Conservation (phyloP, 169 alveolate species). For the Cyclospora cayetanensis region DNA sequence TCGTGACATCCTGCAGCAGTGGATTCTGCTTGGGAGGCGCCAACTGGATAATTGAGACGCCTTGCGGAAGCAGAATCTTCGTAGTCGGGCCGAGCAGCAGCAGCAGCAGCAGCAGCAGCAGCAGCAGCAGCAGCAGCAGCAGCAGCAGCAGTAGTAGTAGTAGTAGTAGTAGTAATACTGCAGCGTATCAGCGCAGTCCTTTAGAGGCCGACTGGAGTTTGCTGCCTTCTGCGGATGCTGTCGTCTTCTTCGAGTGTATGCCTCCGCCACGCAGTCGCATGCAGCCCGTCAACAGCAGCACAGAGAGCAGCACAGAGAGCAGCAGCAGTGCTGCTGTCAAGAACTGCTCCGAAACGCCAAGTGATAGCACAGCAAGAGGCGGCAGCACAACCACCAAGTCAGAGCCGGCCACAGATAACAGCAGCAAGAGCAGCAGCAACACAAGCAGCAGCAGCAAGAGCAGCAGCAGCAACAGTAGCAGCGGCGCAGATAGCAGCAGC, state of each 20-base stretch:
- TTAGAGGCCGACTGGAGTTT: constrained; percentile 33
- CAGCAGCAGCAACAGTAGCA: constrained; percentile 7
- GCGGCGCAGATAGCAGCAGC: neutral
- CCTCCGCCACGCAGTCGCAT: constrained; percentile 9
- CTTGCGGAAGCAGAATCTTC: constrained; percentile 7
- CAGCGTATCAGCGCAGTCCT: neutral
- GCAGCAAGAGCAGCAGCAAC: neutral
- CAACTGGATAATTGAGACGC: constrained; percentile 41
- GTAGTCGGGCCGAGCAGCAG: constrained; percentile 63
- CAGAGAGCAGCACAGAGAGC: constrained; percentile 25
- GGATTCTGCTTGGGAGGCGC: constrained; percentile 68
- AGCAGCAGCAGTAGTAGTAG: neutral
- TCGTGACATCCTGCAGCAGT: constrained; percentile 49
- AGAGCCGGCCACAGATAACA: neutral
- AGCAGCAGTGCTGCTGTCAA: neutral
- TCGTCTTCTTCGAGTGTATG: neutral
- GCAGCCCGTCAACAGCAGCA: constrained; percentile 2
- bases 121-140: constrained; percentile 58
- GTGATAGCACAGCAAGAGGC: neutral
- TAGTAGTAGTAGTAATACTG: neutral
- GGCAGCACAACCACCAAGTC: neutral
- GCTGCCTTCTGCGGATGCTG: neutral
- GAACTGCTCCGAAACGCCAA: neutral
- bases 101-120: constrained; percentile 46
- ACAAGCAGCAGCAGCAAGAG: neutral